Evolutionary conservation across 805 yeast genomes (phyloP), one percentile per base, ranked within the genome.

Genomic region (Lachancea lanzarotensis): DNA sequence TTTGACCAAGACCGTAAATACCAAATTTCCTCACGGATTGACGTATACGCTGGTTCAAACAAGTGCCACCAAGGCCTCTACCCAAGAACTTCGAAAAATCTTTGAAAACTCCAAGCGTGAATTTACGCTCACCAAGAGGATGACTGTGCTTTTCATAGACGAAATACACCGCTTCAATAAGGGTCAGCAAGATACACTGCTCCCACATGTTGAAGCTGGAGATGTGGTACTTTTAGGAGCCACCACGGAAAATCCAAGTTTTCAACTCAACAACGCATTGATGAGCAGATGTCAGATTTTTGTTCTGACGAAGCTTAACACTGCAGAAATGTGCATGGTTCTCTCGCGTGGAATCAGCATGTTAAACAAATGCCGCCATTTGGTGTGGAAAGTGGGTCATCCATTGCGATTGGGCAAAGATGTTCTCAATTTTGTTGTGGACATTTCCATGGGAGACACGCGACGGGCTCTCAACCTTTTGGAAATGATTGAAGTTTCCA

Each of bases 191-290:
- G 98, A 93, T 62, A 75, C 81, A 38, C 76, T 95, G 38, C 67
- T 93, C 33, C 93, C 95, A 0, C 81, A 78, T 49, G 82, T 91
- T 1, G 99, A 93, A 60, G 69, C 76, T 25, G 98, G 98, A 2
- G 79, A 79, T 43, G 78, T 90, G 36, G 78, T 81, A 1, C 71
- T 93, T 35, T 79, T 91, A 42, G 98, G 98, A 4, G 97, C 98
- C n/a, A 93, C 98, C 0, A 90, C 98, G 0, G 98, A 93, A 60
- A 93, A 93, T 59, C 96, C 97, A 3, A 79, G 84, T 39, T 82
- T 84, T 55, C 82, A 87, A 54, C 66, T 93, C 35, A 81, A 89
- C 48, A 78, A 83, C 44, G 97, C 98, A 0, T 68, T 93, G 29
- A 61, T 88, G 22, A 86, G 96, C 5, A 68, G 99, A 46, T 86